Evolutionary conservation across 345 rosid species (phyloP), one percentile per base, ranked within the genome.

Genomic region (Populus pruinosa): DNA sequence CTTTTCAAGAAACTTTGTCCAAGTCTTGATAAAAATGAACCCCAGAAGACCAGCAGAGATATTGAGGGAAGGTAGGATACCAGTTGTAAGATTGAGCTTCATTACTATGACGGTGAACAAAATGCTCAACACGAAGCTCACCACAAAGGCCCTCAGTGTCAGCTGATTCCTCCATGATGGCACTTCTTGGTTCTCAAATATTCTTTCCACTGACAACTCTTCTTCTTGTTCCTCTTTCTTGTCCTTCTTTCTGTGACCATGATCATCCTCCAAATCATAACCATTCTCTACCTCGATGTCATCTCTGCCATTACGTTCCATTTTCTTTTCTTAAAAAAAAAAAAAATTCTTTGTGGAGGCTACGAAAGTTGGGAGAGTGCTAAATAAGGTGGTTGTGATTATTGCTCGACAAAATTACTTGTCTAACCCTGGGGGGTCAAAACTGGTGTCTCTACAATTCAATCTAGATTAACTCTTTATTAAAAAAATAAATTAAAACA

Each of bases 11-110:
- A 79, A 18, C 31, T 39, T n/a, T 3, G 82, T 79, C 82, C 82
- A 79, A 10, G 72, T 67, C 73, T 79, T 79, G 27, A 74, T 38
- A 53, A 69, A 79, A 35, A 79, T 74, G 77, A 79, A 79, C 1
- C 78, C 78, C 53, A 79, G 36, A 18, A 79, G 82, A 16, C 82
- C 82, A n/a, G 82, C 82, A 5, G 82, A 73, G 16, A 78, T 77
- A 41, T 78, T 78, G 35, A 78, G 81, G 0, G 77, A 67, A 25
- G 81, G 81, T 5, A 79, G 43, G 6, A 79, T 79, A 6, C 82
- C 82, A 56, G 78, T 72, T 1, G 82, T 79, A 17, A 79, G 82
- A 43, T 73, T 79, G 17, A 79, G 82, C 69, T 79, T 79, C 82
- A 79, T 79, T 18, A 79, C 82, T 16, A 79, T 69, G 44, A 79